Conservation (phyloP, 2,329 filamentous ascomycete species). For the Talaromyces sp. region DNA sequence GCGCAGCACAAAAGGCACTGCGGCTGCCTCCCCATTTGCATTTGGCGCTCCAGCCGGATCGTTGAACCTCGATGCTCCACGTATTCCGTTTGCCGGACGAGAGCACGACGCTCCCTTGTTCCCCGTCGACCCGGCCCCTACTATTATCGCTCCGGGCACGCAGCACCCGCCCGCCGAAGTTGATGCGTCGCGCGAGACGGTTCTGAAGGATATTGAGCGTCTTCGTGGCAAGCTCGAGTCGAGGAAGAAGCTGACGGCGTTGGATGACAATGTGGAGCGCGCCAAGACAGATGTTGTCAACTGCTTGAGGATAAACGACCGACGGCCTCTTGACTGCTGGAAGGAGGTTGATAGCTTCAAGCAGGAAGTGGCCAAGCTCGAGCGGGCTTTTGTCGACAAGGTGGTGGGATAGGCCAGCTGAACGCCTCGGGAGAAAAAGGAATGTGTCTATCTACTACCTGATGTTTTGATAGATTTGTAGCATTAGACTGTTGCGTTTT, state of each 20-base stretch:
- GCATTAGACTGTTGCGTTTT: constrained; percentile 9
- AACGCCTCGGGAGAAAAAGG: background rate
- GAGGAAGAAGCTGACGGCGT: constrained; percentile 55
- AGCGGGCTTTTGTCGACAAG: constrained; percentile 83
- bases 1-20: constrained; percentile 25
- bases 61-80: constrained; percentile 37
- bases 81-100: constrained; percentile 39
- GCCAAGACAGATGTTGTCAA: constrained; percentile 72
- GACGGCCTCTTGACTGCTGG: constrained; percentile 90
- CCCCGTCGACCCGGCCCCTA: constrained; percentile 15
- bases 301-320: constrained; percentile 79
- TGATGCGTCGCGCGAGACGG: constrained; percentile 48
- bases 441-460: constrained; percentile 3
- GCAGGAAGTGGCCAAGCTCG: constrained; percentile 78
- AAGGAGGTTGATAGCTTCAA: constrained; percentile 88
- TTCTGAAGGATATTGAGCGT: constrained; percentile 55
- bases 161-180: constrained; percentile 13
- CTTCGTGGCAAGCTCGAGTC: constrained; percentile 56
- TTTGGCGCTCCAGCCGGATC: constrained; percentile 23
- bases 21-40: constrained; percentile 22
- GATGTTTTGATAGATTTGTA: constrained; percentile 8
- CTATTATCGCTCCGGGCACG: constrained; percentile 11
- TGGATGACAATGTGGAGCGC: constrained; percentile 68
- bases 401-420: constrained; percentile 46
- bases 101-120: constrained; percentile 21